Conservation (phyloP, 768 basidiomycete genomes). For the Hemileccinum impolitum region DNA sequence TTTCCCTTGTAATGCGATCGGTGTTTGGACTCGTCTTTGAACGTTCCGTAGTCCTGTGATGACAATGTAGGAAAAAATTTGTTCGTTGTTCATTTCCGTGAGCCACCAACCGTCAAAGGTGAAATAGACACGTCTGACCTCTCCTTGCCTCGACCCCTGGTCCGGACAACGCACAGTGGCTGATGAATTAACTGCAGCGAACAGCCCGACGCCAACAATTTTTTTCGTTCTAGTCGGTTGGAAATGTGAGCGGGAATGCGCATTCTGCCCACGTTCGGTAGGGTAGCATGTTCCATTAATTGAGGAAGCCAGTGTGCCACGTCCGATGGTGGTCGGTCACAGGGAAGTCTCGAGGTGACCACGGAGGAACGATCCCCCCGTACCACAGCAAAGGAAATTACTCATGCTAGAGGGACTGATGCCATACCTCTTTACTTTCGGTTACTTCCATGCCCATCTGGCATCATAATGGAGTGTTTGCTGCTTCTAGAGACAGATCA, state of each 20-base stretch:
- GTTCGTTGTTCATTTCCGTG: slow-evolving; percentile 29
- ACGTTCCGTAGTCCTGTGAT: slow-evolving; percentile 15
- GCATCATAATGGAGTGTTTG: slow-evolving; percentile 14
- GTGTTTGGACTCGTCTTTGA: slow-evolving; percentile 7
- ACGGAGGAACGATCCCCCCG: slow-evolving; percentile 10
- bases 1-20: slow-evolving; percentile 9
- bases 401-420: slow-evolving; percentile 5
- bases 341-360: slow-evolving; percentile 28
- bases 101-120: slow-evolving; percentile 15
- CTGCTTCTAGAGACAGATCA: slow-evolving; percentile 11
- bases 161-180: slow-evolving; percentile 1
- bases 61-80: slow-evolving; percentile 22
- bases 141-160: slow-evolving; percentile 5
- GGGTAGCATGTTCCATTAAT: slow-evolving; percentile 22
- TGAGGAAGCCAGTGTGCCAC: slow-evolving; percentile 5
- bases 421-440: slow-evolving; percentile 8
- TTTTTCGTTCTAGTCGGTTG: slow-evolving; percentile 8
- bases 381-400: slow-evolving; percentile 13
- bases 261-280: slow-evolving; percentile 1
- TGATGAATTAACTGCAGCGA: slow-evolving; percentile 20
- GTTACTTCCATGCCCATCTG: slow-evolving; percentile 10
- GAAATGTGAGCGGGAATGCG: slow-evolving; percentile 12
- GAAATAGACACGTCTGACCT: slow-evolving; percentile 24
- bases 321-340: slow-evolving; percentile 11
- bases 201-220: slow-evolving; percentile 11